Evolutionary conservation across 2,329 filamentous ascomycete species (phyloP), one percentile per base, ranked within the genome.

Genomic region (Pseudocercospora fijiensis): DNA sequence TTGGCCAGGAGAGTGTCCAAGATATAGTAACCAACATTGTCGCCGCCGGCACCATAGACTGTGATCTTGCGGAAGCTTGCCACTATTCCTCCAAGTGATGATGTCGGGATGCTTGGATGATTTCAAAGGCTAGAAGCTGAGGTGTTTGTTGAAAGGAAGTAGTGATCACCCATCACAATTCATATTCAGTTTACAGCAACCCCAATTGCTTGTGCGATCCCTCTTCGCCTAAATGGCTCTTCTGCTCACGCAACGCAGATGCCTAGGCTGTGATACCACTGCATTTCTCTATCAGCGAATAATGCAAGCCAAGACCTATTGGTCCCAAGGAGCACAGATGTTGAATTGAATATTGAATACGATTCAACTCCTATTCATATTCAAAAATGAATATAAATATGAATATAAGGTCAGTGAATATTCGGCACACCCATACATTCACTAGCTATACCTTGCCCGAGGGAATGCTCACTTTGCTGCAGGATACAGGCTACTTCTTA

Each of bases 31-130:
- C 68, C 68, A 26, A 67, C 68, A 60, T 65, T 67, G 24, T 60
- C 60, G 37, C 68, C 67, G 28, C 68, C 68, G 10, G 66, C 68
- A 37, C 67, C 67, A 37, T 63, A 65, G 60, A 69, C 33, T 26
- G 59, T 58, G 56, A 69, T 58, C 49, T 62, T 69, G 5, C 4
- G 2, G 45, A 22, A 49, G 20, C 45, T 16, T 24, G 45, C 2
- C 45, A 49, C 24, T 1, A 7, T 4, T 11, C 0, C 9, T 49
- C 18, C 22, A 22, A 26, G 4, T 26, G 45, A 7, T 49, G 20
- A 18, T 20, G 10, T 47, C n/a, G 18, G 20, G 7, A 20, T 10
- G 22, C n/a, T 47, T 47, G 20, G 43, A 20, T 11, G n/a, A n/a
- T 37, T 7, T 47, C 20, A 8, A 16, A 4, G n/a, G 43, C 4